A percentile compares a stretch with the other conserved stretches of the same genome.
phyloP scores from a whole-genome alignment of 345 rosid species.

The Eucalyptus grandis region DNA sequence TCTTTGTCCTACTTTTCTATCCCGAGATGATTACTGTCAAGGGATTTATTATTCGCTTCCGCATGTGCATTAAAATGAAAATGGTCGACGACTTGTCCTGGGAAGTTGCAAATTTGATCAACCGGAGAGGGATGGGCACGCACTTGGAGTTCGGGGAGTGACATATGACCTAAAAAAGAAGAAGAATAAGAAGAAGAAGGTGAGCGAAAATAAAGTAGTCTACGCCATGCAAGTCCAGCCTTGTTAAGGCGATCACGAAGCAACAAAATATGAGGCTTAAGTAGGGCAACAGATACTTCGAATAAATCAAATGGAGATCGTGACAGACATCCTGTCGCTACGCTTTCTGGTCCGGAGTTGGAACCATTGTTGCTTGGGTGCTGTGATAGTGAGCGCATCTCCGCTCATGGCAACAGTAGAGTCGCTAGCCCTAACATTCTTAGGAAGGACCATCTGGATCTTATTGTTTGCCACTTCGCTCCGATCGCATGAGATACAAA shows the following conservation, averaged over 20 bases:
- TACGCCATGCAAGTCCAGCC: background rate
- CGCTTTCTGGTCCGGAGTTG: background rate
- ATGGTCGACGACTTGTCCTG: accelerated
- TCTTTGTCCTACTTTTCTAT: too few relatives aligned
- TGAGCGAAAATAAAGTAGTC: background rate
- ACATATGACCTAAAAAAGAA: too few relatives aligned
- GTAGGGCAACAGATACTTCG: accelerated
- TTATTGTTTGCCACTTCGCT: background rate
- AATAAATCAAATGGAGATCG: background rate
- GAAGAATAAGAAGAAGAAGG: too few relatives aligned
- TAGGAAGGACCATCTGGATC: background rate
- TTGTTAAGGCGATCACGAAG: background rate
- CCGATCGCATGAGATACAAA: background rate
- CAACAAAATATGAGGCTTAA: background rate
- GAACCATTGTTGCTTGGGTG: background rate
- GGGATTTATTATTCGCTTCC: too few relatives aligned
- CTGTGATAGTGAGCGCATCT: background rate
- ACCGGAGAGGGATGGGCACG: too few relatives aligned
- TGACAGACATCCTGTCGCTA: background rate
- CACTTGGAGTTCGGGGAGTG: accelerated
- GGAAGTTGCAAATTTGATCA: accelerated
- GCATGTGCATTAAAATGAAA: too few relatives aligned
- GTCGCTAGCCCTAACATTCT: background rate
- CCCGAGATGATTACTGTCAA: accelerated
- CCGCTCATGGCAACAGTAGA: background rate